Conservation (phyloP, 441 rosid genomes). For the Melianthus villosus region DNA sequence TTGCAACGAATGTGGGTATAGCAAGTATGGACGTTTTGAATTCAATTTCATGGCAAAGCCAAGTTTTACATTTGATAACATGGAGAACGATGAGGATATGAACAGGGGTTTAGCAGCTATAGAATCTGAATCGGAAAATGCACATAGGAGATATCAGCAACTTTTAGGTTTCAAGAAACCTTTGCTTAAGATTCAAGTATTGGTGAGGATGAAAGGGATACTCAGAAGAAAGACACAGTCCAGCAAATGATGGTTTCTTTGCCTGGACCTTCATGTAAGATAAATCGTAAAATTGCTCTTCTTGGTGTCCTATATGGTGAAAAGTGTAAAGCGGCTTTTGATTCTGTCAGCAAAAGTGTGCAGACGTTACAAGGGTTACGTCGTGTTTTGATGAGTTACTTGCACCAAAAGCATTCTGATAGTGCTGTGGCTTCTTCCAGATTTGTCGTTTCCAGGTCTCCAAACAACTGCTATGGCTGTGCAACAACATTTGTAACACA, state of each 20-base stretch:
- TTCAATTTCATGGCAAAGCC: conserved; percentile 99
- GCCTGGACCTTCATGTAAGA: conserved; percentile 98
- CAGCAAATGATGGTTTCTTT: conserved; percentile 99
- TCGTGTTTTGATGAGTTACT: conserved; percentile 86
- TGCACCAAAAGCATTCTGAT: conserved; percentile 89
- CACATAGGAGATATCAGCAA: conserved; percentile 99
- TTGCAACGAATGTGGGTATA: conserved; percentile 98
- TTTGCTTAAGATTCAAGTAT: conserved; percentile 97
- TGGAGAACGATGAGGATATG: conserved; percentile 99
- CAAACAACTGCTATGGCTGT: conserved; percentile 97
- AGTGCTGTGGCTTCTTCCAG: conserved; percentile 48
- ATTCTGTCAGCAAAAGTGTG: conserved; percentile 99
- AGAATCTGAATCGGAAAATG: conserved; percentile 99
- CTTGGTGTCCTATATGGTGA: conserved; percentile 99
- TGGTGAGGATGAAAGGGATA: conserved; percentile 98
- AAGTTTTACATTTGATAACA: conserved; percentile 91
- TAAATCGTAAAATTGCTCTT: conserved; percentile 97
- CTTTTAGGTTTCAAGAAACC: conserved; percentile 99
- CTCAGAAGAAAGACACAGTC: conserved; percentile 97
- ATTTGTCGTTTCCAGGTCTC: conserved; percentile 83
- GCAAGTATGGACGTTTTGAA: conserved; percentile 99
- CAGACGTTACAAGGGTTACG: conserved; percentile 99
- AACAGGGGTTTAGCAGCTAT: conserved; percentile 96
- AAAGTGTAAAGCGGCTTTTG: conserved; percentile 99
- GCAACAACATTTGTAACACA: conserved; percentile 94